Percentiles rank a stretch among this genome's conserved stretches.
Evolutionary conservation across 257 asterid species (phyloP).

Genomic region (Mitragyna speciosa): DNA sequence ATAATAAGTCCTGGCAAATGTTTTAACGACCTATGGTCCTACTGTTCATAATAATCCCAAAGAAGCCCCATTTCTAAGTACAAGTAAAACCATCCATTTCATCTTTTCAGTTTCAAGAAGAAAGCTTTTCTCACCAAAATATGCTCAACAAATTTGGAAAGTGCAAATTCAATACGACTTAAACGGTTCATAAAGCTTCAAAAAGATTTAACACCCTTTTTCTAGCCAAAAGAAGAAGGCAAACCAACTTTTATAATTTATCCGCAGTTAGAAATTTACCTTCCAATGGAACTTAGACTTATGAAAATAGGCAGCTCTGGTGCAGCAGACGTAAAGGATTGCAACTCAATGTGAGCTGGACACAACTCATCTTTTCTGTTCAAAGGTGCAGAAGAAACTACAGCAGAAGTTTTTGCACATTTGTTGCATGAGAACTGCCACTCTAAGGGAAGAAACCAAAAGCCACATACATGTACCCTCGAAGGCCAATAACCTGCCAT

Average conservation of each 20-base stretch:
- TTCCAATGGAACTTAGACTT: conserved; percentile 85
- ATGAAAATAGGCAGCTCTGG: conserved; percentile 65
- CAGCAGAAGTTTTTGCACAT: conserved; percentile 66
- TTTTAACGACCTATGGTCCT: no score
- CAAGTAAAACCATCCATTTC: no score
- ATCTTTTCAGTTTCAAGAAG: no score
- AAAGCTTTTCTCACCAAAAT: no score
- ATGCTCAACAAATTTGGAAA: no score
- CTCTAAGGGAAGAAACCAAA: conserved; percentile 81
- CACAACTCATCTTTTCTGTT: conserved; percentile 49
- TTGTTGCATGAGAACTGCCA: conserved; percentile 86
- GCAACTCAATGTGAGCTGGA: conserved; percentile 51
- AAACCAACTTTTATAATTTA: neutral
- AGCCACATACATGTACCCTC: conserved; percentile 80
- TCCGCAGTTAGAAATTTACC: conserved; percentile 46
- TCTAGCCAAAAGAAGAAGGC: neutral
- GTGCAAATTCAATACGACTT: neutral
- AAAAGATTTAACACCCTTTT: neutral
- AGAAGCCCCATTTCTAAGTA: no score
- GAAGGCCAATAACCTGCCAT: conserved; percentile 91
- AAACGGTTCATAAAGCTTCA: neutral
- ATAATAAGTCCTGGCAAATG: no score
- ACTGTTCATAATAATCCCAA: no score
- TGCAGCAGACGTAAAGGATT: conserved; percentile 43
- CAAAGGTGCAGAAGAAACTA: conserved; percentile 27